Conservation (phyloP, 2,329 filamentous ascomycete genomes). For the Cladorrhinum sp. region DNA sequence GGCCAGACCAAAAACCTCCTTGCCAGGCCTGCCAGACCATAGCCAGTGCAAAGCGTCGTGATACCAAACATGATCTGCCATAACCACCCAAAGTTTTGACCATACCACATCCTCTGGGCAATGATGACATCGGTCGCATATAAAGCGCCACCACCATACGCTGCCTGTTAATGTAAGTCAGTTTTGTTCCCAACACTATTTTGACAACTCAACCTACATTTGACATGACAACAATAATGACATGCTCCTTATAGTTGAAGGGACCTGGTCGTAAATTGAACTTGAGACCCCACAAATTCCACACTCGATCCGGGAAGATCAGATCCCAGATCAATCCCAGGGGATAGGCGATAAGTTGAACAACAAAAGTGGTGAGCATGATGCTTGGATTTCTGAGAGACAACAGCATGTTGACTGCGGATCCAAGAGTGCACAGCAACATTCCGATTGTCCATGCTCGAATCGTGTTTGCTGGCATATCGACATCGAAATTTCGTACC, state of each 20-base stretch:
- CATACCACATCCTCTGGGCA: conserved; percentile 55
- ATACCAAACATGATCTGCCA: conserved; percentile 60
- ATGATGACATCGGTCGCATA: conserved; percentile 54
- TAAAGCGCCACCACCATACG: conserved; percentile 56
- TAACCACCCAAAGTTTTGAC: conserved; percentile 54
- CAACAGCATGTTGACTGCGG: conserved; percentile 60
- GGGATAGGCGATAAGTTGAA: conserved; percentile 61
- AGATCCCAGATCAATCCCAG: conserved; percentile 54
- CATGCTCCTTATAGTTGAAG: conserved; percentile 62
- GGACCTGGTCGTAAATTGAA: conserved; percentile 56
- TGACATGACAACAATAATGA: conserved; percentile 62
- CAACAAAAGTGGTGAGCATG: conserved; percentile 58
- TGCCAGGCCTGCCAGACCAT: conserved; percentile 59
- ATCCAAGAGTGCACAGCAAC: conserved; percentile 60
- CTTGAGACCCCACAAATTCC: conserved; percentile 49
- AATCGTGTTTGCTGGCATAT: conserved; percentile 62
- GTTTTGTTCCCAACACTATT: background rate
- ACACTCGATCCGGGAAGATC: conserved; percentile 51
- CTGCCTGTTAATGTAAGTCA: conserved; percentile 41
- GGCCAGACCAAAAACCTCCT: conserved; percentile 59
- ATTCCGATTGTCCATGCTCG: conserved; percentile 63
- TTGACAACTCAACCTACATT: conserved; percentile 45
- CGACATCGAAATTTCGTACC: conserved; percentile 62
- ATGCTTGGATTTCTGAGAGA: conserved; percentile 58
- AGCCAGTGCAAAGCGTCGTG: conserved; percentile 61